Evolutionary conservation across 306 rosid species (phyloP).

Genomic region (Vicia sativa): DNA sequence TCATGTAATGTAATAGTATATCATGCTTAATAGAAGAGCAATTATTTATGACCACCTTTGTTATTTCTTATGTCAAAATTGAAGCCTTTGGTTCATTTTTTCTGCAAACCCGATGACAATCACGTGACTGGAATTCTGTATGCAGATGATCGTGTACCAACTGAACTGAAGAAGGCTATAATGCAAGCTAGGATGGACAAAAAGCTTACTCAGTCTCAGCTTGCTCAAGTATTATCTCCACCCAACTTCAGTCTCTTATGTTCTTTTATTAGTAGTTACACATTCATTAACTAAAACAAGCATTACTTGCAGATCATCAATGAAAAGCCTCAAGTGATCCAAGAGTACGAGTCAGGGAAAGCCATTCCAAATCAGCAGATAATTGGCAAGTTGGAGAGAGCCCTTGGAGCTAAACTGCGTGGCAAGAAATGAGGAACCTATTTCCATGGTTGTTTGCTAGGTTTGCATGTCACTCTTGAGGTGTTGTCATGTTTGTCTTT

Average conservation of each 20-base stretch:
- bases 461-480: conserved; percentile 20
- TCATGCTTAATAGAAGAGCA: conserved; percentile 3
- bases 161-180: conserved; percentile 47
- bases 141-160: conserved; percentile 52
- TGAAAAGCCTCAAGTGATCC: conserved; percentile 91
- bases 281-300: neutral
- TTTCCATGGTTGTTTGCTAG: conserved; percentile 9
- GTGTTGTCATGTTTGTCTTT: conserved; percentile 15
- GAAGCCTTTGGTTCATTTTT: neutral
- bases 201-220: conserved; percentile 46
- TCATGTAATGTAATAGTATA: neutral
- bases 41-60: conserved; percentile 3
- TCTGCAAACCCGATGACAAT: neutral
- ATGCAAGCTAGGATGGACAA: conserved; percentile 49
- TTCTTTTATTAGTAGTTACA: neutral
- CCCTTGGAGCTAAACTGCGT: conserved; percentile 77
- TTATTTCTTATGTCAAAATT: conserved; percentile 5
- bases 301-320: conserved; percentile 60
- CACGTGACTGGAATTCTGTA: conserved; percentile 17
- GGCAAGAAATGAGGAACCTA: conserved; percentile 58
- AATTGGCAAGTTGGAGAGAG: conserved; percentile 77
- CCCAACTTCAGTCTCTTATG: conserved; percentile 1
- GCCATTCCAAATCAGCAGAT: conserved; percentile 92
- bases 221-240: conserved; percentile 38
- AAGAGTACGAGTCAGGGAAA: conserved; percentile 86